These are phyloP conservation scores for Iodosphaeria phyllophila DNA, from an alignment of 2,329 filamentous ascomycete genomes.

Conservation along the genomic window DNA sequence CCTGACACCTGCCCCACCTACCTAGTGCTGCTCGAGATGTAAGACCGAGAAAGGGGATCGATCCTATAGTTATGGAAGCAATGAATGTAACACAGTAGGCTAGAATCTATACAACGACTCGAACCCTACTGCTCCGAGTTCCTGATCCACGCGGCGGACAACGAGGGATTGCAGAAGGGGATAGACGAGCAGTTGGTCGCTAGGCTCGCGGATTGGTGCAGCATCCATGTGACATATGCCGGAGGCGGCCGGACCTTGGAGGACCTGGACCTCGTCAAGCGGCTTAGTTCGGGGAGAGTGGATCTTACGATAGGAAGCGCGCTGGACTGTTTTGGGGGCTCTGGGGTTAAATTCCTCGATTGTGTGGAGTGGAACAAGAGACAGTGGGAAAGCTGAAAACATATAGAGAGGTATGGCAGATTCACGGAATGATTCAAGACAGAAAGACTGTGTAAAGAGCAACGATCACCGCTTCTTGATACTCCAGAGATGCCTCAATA, in stretches of 20 bases:
- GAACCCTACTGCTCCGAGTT: constrained; percentile 94
- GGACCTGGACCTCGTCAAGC: constrained; percentile 68
- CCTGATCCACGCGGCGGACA: constrained; percentile 90
- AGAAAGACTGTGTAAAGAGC: too few relatives aligned
- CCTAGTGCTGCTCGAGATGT: constrained; percentile 3
- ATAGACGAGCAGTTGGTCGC: constrained; percentile 74
- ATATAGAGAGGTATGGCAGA: too few relatives aligned
- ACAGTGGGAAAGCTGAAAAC: too few relatives aligned
- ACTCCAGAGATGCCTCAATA: too few relatives aligned
- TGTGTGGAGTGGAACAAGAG: constrained; percentile 74
- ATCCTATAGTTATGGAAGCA: too few relatives aligned
- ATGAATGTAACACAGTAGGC: neutral
- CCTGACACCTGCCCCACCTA: neutral
- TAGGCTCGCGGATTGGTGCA: constrained; percentile 67
- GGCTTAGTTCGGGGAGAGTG: constrained; percentile 60
- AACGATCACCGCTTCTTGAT: too few relatives aligned
- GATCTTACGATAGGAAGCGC: constrained; percentile 95
- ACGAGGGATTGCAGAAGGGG: constrained; percentile 81
- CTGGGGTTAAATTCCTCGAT: constrained; percentile 69
- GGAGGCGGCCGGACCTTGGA: constrained; percentile 72
- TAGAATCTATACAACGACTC: constrained; percentile 62
- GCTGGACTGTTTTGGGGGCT: constrained; percentile 85
- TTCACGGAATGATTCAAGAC: too few relatives aligned
- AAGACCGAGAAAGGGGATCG: too few relatives aligned
- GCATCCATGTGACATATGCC: constrained; percentile 87